These are phyloP conservation scores for Coemansia erecta DNA, from an alignment of 192 early-diverging fungal species.

Conservation along the genomic window DNA sequence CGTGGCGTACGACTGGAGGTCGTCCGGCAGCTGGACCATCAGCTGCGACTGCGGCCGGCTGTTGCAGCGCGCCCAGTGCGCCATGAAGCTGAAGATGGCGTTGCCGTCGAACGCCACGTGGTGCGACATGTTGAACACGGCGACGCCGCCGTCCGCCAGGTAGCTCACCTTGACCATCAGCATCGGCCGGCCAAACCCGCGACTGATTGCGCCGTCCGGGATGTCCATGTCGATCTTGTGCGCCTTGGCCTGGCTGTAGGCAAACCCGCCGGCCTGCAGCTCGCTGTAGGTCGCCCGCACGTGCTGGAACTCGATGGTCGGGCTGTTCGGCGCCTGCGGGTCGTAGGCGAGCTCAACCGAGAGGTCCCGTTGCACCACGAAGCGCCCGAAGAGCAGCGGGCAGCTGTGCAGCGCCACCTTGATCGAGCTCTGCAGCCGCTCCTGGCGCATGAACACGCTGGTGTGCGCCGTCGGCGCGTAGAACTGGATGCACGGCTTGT, in stretches of 20 bases:
- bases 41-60: background rate
- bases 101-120: constrained; percentile 51
- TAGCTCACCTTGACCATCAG: constrained; percentile 43
- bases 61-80: constrained; percentile 41
- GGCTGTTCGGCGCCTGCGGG: constrained; percentile 17
- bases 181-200: constrained; percentile 20
- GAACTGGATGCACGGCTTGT: constrained; percentile 46
- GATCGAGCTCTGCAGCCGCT: constrained; percentile 9
- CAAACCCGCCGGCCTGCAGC: constrained; percentile 11
- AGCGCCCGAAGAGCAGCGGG: constrained; percentile 25
- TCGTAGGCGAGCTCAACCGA: constrained; percentile 23
- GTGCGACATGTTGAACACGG: constrained; percentile 34
- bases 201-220: constrained; percentile 23
- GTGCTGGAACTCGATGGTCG: constrained; percentile 30
- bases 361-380: constrained; percentile 20
- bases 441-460: constrained; percentile 6
- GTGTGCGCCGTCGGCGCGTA: constrained; percentile 14
- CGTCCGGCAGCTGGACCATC: constrained; percentile 8
- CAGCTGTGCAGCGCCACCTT: constrained; percentile 24
- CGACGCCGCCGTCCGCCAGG: constrained; percentile 32
- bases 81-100: constrained; percentile 40
- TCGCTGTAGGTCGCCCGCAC: constrained; percentile 10
- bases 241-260: constrained; percentile 19
- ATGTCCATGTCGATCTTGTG: constrained; percentile 23
- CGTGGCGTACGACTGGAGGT: constrained; percentile 14